Conservation (phyloP, 306 rosid species). For the Amphicarpaea edgeworthii region DNA sequence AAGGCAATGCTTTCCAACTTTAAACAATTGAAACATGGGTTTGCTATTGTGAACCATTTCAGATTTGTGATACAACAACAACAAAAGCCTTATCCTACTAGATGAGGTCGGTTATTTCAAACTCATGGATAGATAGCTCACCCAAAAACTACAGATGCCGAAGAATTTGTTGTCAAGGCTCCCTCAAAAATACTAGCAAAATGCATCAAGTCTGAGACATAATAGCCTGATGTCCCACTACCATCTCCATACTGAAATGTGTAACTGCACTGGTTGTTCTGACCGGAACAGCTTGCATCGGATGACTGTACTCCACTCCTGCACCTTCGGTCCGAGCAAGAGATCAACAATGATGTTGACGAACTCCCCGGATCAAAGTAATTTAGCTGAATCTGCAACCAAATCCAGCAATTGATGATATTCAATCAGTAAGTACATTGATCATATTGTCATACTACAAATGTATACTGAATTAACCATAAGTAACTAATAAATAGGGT, state of each 20-base stretch:
- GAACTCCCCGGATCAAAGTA: constrained; percentile 81
- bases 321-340: constrained; percentile 82
- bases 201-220: constrained; percentile 75
- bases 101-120: not conserved
- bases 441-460: constrained; percentile 1
- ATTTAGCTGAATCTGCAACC: constrained; percentile 73
- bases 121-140: constrained; percentile 49
- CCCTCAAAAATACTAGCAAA: constrained; percentile 66
- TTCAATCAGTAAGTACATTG: not conserved
- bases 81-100: not conserved
- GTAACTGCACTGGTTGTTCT: constrained; percentile 75
- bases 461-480: constrained; percentile 11
- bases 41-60: constrained; percentile 25
- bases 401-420: constrained; percentile 20
- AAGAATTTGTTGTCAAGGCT: constrained; percentile 58
- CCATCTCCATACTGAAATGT: constrained; percentile 90
- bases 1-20: constrained; percentile 45
- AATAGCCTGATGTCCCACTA: constrained; percentile 88
- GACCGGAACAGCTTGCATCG: constrained; percentile 69
- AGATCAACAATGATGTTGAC: constrained; percentile 66
- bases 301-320: constrained; percentile 62
- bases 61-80: constrained; percentile 4
- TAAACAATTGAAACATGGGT: constrained; percentile 1
- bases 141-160: constrained; percentile 82
- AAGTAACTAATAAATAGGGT: not conserved